These are phyloP conservation scores for Neurospora tetraspora DNA, from an alignment of 495 filamentous ascomycete genomes.

Conservation along the genomic window DNA sequence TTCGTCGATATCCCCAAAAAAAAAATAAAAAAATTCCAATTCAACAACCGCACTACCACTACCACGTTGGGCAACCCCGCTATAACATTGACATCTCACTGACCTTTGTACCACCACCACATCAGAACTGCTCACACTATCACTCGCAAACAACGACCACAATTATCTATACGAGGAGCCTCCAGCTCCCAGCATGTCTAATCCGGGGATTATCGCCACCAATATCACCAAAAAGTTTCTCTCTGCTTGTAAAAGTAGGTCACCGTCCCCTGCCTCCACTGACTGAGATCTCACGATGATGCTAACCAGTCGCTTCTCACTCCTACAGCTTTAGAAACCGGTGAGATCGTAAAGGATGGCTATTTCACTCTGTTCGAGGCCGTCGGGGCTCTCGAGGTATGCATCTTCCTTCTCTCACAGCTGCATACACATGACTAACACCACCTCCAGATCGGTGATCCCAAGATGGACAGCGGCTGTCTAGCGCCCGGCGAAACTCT, in stretches of 20 bases:
- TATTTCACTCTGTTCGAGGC: constrained; percentile 88
- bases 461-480: constrained; percentile 95
- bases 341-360: constrained; percentile 88
- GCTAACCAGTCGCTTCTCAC: constrained; percentile 1
- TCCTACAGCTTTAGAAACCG: constrained; percentile 55
- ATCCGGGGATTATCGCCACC: constrained; percentile 43
- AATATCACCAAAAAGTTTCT: constrained; percentile 76
- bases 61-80: not conserved
- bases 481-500: constrained; percentile 65
- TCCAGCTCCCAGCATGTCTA: constrained; percentile 27
- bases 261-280: not conserved
- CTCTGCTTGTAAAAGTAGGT: constrained; percentile 57
- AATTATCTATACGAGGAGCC: not conserved
- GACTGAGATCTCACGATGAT: not conserved
- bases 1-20: not conserved
- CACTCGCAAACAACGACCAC: constrained; percentile 6
- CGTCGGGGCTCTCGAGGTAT: constrained; percentile 88
- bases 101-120: not conserved
- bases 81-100: not conserved
- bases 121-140: constrained; percentile 7
- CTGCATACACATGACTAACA: not conserved
- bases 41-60: not conserved
- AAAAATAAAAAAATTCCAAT: too few relatives aligned
- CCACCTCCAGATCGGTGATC: constrained; percentile 76
- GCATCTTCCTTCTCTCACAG: constrained; percentile 13